Evolutionary conservation across 2,329 filamentous ascomycete species (phyloP).

Genomic region (Ophiocordyceps camponoti-saundersi): DNA sequence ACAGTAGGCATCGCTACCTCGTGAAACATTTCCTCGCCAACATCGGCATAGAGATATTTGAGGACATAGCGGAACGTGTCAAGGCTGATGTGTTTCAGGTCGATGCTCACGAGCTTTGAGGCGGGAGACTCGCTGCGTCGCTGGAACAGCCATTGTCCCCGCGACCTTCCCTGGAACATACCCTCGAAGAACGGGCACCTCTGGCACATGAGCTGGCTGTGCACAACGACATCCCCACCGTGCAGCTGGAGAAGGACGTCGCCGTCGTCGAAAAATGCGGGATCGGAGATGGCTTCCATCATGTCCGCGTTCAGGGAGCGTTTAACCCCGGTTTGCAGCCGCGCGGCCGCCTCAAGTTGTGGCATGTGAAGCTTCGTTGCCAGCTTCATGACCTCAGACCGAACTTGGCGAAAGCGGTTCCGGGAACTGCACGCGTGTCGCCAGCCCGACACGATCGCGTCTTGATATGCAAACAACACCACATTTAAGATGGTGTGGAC

Average conservation of each 20-base stretch:
- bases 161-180: constrained; percentile 75
- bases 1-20: constrained; percentile 51
- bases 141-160: constrained; percentile 65
- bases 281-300: constrained; percentile 48
- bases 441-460: constrained; percentile 72
- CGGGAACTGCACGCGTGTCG: constrained; percentile 54
- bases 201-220: constrained; percentile 64
- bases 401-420: constrained; percentile 60
- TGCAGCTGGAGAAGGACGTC: constrained; percentile 69
- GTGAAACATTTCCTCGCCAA: constrained; percentile 67
- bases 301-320: constrained; percentile 54
- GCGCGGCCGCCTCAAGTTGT: constrained; percentile 59
- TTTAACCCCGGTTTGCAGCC: constrained; percentile 52
- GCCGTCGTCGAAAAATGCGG: constrained; percentile 57
- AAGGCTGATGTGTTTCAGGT: constrained; percentile 64
- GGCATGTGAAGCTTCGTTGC: constrained; percentile 53
- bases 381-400: constrained; percentile 76
- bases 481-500: constrained; percentile 67
- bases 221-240: constrained; percentile 52
- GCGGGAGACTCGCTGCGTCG: constrained; percentile 32
- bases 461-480: constrained; percentile 65
- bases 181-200: constrained; percentile 86
- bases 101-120: constrained; percentile 43
- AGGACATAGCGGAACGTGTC: constrained; percentile 65
- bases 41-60: constrained; percentile 68